Base-by-base conservation (phyloP, 139 green algal species). In the Chlamydomonas applanata region DNA sequence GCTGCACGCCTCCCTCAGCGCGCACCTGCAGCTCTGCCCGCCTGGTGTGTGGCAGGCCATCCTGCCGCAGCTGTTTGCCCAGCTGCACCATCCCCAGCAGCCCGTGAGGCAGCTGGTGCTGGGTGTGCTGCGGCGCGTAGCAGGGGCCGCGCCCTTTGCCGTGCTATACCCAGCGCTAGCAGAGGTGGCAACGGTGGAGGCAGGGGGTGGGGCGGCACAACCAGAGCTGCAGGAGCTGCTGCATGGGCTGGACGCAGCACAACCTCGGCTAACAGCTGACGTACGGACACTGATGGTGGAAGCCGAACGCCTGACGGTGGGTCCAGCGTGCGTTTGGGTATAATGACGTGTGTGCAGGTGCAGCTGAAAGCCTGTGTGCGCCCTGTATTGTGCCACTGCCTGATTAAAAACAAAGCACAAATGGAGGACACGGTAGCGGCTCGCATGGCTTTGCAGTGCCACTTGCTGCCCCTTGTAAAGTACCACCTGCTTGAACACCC, bases 161-260 rank as follows among this genome's bases (percentile, higher is more conserved):
- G 81, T 92, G 65, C 69, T 94, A 73, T 92, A 90, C 68, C 82
- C 89, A 4, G 79, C 80, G 0, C n/a, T 87, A 29, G 80, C 87
- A 65, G 78, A 85, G 44, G 61, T 45, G 30, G 33, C 35, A 46
- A 25, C 63, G 33, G 63, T 25, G 52, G 30, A 29, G 27, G 32
- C 7, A 1, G 29, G 19, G 59, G 57, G 25, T n/a, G 64, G 4
- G 4, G 24, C 45, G 40, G 5, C 27, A 5, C 7, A 49, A 46
- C 25, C 45, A 22, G 67, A 73, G 67, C 46, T 73, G 67, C 67
- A 73, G 45, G 73, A 56, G 20, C 46, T 89, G 81, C 61, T 89
- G 32, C 44, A 57, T 17, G 64, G 76, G 30, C 73, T 86, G 71
- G 73, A 81, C 1, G n/a, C 69, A 0, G 25, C 20, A 1, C 63